A percentile compares a stretch with the other conserved stretches of the same genome.
Conservation (phyloP, 108 stramenopile species). For the Epithemia pelagica region DNA sequence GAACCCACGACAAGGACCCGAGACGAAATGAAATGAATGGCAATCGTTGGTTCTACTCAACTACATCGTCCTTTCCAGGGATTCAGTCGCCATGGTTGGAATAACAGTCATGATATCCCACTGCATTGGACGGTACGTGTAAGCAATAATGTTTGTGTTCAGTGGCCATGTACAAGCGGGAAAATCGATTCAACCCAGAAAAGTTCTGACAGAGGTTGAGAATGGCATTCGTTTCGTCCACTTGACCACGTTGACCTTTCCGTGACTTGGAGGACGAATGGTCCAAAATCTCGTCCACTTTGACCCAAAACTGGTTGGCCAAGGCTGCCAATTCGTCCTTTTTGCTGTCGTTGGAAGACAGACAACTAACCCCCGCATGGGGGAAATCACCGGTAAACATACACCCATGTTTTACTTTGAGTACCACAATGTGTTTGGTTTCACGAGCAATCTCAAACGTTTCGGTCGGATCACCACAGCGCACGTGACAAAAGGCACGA, state of each 20-base stretch:
- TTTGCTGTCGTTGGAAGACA: not conserved
- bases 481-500: constrained; percentile 17
- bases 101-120: not conserved
- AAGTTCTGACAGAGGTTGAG: not conserved
- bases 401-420: constrained; percentile 16
- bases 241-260: not conserved
- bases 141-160: not conserved
- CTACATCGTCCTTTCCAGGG: too few species aligned
- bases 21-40: too few species aligned
- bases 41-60: too few species aligned
- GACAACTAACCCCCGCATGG: constrained; percentile 24
- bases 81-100: too few species aligned
- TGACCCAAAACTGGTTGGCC: not conserved
- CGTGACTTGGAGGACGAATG: not conserved
- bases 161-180: not conserved
- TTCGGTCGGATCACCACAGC: constrained; percentile 10
- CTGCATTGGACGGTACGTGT: not conserved
- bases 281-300: not conserved
- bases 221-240: not conserved
- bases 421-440: constrained; percentile 19
- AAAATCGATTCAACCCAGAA: not conserved
- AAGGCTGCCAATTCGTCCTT: not conserved
- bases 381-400: constrained; percentile 34
- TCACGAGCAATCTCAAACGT: constrained; percentile 22
- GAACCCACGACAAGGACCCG: too few species aligned